Evolutionary conservation across 106 monocot species (phyloP), one percentile per base, ranked within the genome.

Genomic region (Agapanthus africanus): DNA sequence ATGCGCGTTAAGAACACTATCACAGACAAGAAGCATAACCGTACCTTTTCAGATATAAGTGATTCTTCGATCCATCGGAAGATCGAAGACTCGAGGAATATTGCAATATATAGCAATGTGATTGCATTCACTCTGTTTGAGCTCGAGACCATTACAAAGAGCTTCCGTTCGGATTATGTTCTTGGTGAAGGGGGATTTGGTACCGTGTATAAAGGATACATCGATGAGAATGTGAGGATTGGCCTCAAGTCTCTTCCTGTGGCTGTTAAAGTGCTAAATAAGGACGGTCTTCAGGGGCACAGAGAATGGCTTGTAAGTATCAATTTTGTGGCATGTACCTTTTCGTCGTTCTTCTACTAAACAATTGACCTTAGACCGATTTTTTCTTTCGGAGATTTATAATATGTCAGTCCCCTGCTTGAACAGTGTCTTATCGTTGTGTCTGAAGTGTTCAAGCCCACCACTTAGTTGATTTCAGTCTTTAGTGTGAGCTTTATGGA

Each of bases 161-260:
- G 86, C 80, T 94, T 94, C 70, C 83, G 93, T 31, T 70, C 90
- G 0, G 93, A 90, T 74, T 94, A 94, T 79, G 82, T 94, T 60
- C 90, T 94, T 61, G 92, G 93, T 44, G 90, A 90, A 80, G 93
- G 93, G 34, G 93, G 93, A 11, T 94, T 94, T 67, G 93, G 93
- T 13, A 94, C 90, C 2, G 93, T 94, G 33, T 94, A 87, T 75
- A 94, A 94, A 71, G 93, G 93, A 49, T 94, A 90, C 67, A 94
- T 94, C 59, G 86, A 87, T 70, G 93, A 94, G 70, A 90, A 90
- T 80, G 90, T 94, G 37, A 81, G 93, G 54, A 84, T 87, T 35
- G 93, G 90, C 14, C 79, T 94, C 31, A 90, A 90, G 65, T 84
- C 90, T 36, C 79, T 94, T 54, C 93, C 90, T 30, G 93, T 94